phyloP scores from a whole-genome alignment of 1,284 basidiomycete species.

The Coniferiporia sulphurascens region DNA sequence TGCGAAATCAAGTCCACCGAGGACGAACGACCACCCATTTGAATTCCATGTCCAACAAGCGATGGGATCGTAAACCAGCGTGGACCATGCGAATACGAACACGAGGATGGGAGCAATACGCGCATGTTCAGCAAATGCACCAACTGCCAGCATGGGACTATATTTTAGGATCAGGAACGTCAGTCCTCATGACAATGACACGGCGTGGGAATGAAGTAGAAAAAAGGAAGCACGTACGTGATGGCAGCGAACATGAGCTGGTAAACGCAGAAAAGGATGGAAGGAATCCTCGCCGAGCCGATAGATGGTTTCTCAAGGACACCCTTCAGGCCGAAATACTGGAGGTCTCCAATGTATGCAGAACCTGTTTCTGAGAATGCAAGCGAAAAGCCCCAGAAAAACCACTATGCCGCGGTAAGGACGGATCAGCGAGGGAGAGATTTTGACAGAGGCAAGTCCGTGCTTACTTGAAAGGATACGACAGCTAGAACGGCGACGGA shows the following conservation, averaged over 20 bases:
- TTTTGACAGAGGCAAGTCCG: neutral
- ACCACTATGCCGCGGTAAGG: slow-evolving; percentile 41
- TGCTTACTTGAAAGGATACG: slow-evolving; percentile 65
- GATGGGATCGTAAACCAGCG: slow-evolving; percentile 90
- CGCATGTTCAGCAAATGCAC: slow-evolving; percentile 89
- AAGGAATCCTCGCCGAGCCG: slow-evolving; percentile 70
- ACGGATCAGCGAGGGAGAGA: neutral
- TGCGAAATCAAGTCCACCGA: slow-evolving; percentile 91
- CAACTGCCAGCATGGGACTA: slow-evolving; percentile 79
- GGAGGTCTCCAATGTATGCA: slow-evolving; percentile 58
- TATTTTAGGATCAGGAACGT: slow-evolving; percentile 4
- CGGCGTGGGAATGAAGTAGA: neutral
- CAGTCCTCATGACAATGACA: neutral
- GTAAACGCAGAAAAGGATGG: slow-evolving; percentile 85
- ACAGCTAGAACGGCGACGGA: slow-evolving; percentile 74
- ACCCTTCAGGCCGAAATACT: slow-evolving; percentile 81
- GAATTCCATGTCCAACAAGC: slow-evolving; percentile 95
- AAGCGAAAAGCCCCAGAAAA: slow-evolving; percentile 72
- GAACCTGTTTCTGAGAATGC: slow-evolving; percentile 63
- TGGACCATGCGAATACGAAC: slow-evolving; percentile 91
- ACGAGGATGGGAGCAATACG: slow-evolving; percentile 84
- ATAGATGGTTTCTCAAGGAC: slow-evolving; percentile 77
- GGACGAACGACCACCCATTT: slow-evolving; percentile 77
- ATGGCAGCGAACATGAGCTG: slow-evolving; percentile 88
- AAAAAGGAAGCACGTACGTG: slow-evolving; percentile 44